A percentile compares a stretch with the other conserved stretches of the same genome.
Conservation (phyloP, 345 rosid genomes). For the Arabidopsis suecica region DNA sequence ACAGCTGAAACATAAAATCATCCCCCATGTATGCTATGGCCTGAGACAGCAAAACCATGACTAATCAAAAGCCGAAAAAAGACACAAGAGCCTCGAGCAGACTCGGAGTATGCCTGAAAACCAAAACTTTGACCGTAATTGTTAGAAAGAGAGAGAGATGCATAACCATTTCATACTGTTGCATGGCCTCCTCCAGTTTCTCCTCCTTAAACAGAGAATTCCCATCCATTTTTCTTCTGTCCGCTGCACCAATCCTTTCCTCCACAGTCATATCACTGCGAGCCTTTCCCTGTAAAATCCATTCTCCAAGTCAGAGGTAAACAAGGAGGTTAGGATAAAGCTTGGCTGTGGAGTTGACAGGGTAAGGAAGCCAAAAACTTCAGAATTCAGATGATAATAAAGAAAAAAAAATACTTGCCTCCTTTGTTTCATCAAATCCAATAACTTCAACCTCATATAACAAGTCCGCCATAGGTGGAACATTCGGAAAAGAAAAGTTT, state of each 20-base stretch:
- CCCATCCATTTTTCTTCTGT: conserved; percentile 93
- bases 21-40: conserved; percentile 96
- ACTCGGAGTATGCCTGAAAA: conserved; percentile 4
- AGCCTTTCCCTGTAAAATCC: conserved; percentile 74
- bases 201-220: conserved; percentile 78
- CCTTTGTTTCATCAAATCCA: conserved; percentile 95
- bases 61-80: conserved; percentile 4
- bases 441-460: conserved; percentile 89
- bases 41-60: conserved; percentile 52
- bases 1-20: conserved; percentile 96
- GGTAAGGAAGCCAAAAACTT: conserved; percentile 17
- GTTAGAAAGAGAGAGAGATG: conserved; percentile 40
- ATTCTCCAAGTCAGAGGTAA: conserved; percentile 22
- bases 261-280: conserved; percentile 98
- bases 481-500: conserved; percentile 93
- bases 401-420: conserved; percentile 58
- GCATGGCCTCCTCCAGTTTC: conserved; percentile 94
- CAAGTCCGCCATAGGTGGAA: conserved; percentile 91
- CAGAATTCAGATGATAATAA: neutral
- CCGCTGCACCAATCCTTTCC: conserved; percentile 94
- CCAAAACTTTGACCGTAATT: neutral
- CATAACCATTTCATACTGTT: conserved; percentile 95
- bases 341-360: conserved; percentile 8
- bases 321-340: conserved; percentile 10
- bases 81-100: conserved; percentile 7